A percentile compares a stretch with the other conserved stretches of the same genome.
Conservation (phyloP, 257 asterid species). For the Echites panduratus region DNA sequence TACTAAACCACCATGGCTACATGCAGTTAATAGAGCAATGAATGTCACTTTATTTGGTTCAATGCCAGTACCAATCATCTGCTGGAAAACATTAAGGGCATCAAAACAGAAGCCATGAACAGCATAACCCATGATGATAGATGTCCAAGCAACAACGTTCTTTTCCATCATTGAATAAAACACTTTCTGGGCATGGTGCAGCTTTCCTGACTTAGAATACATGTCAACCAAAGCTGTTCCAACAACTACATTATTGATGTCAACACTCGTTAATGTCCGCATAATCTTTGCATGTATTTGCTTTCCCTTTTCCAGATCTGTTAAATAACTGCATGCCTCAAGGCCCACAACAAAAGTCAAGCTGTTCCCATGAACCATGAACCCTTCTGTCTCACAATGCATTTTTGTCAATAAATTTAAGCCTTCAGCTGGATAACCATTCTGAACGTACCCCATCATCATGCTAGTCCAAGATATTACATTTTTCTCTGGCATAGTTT, state of each 20-base stretch:
- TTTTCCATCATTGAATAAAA: constrained; percentile 34
- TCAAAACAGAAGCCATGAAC: constrained; percentile 31
- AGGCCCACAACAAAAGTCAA: constrained; percentile 36
- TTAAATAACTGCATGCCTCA: constrained; percentile 31
- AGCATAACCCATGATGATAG: constrained; percentile 29
- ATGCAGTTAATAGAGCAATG: constrained; percentile 35
- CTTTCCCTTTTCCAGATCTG: constrained; percentile 38
- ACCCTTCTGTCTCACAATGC: constrained; percentile 21
- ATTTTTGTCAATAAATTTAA: constrained; percentile 26
- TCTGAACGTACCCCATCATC: constrained; percentile 36
- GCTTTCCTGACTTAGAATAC: constrained; percentile 36
- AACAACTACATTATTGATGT: constrained; percentile 24
- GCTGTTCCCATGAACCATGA: constrained; percentile 26
- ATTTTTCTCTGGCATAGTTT: constrained; percentile 30
- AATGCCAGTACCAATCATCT: constrained; percentile 26
- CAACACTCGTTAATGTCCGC: constrained; percentile 20
- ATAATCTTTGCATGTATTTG: constrained; percentile 34
- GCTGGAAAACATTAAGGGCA: constrained; percentile 28
- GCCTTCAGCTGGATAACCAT: constrained; percentile 23
- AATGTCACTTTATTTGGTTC: constrained; percentile 40
- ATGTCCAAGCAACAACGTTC: constrained; percentile 38
- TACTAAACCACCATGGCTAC: constrained; percentile 35
- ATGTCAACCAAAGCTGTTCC: constrained; percentile 44
- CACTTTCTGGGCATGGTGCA: constrained; percentile 23
- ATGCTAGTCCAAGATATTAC: constrained; percentile 42